These are phyloP conservation scores for Sugiyamaella valdiviana DNA, from an alignment of 805 yeast species.

Conservation along the genomic window DNA sequence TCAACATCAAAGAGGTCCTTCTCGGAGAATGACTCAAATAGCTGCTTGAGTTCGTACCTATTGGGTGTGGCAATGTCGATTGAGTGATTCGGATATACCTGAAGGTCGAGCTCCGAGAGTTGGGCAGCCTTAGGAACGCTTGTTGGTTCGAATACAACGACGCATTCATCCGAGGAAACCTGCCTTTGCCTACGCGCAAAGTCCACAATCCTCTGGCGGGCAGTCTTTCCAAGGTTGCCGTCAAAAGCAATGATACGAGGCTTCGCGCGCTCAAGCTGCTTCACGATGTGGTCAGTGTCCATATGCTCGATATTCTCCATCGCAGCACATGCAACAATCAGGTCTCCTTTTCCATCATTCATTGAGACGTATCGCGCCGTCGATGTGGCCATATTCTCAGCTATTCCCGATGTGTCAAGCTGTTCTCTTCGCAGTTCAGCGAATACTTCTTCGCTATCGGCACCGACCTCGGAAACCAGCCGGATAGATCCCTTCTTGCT, in stretches of 20 bases:
- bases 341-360: conserved; percentile 55
- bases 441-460: conserved; percentile 36
- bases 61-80: conserved; percentile 62
- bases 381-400: conserved; percentile 22
- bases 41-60: conserved; percentile 48
- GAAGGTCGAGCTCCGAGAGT: conserved; percentile 33
- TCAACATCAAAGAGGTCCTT: conserved; percentile 47
- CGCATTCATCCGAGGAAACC: conserved; percentile 31
- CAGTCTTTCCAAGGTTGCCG: conserved; percentile 52
- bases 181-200: conserved; percentile 31
- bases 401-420: conserved; percentile 38
- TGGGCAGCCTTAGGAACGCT: conserved; percentile 55
- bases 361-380: conserved; percentile 74
- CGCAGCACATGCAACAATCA: conserved; percentile 75
- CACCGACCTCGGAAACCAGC: conserved; percentile 55
- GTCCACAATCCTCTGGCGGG: not conserved
- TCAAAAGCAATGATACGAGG: conserved; percentile 58
- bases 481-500: conserved; percentile 27
- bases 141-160: conserved; percentile 68
- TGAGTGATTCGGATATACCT: conserved; percentile 41
- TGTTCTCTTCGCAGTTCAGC: conserved; percentile 25
- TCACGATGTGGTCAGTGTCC: conserved; percentile 38
- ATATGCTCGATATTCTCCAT: conserved; percentile 63
- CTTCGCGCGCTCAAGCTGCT: conserved; percentile 35
- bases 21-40: conserved; percentile 45